phyloP scores from a whole-genome alignment of 2,329 filamentous ascomycete genomes.

The Diaporthe humulicola region DNA sequence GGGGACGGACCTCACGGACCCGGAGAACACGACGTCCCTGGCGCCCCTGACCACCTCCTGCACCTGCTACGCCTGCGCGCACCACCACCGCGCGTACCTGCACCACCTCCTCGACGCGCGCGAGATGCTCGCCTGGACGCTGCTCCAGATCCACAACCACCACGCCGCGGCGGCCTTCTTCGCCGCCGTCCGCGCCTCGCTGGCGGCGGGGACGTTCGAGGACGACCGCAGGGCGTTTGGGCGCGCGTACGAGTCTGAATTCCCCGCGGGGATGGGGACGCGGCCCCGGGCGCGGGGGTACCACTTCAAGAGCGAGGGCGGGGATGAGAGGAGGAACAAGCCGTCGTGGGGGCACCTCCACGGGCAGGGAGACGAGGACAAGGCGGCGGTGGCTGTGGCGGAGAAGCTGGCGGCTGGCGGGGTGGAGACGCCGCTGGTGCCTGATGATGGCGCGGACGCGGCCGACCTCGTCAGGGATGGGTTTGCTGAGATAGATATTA shows the following conservation, averaged over 20 bases:
- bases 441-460: constrained; percentile 60
- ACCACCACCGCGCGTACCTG: constrained; percentile 88
- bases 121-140: constrained; percentile 96
- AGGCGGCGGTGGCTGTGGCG: constrained; percentile 42
- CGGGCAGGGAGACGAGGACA: constrained; percentile 44
- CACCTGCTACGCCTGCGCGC: constrained; percentile 84
- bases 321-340: constrained; percentile 76
- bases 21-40: constrained; percentile 71
- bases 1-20: constrained; percentile 83
- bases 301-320: constrained; percentile 79
- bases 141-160: constrained; percentile 94
- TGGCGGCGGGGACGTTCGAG: constrained; percentile 74
- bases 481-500: constrained; percentile 62
- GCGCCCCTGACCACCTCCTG: constrained; percentile 75
- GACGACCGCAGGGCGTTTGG: constrained; percentile 58
- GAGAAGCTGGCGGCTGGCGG: constrained; percentile 60
- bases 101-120: constrained; percentile 90
- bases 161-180: constrained; percentile 82
- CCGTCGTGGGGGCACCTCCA: constrained; percentile 73
- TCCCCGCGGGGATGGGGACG: constrained; percentile 82
- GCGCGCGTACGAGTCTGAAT: constrained; percentile 73
- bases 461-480: constrained; percentile 67
- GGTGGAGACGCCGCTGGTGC: constrained; percentile 63
- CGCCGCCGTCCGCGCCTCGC: constrained; percentile 73
- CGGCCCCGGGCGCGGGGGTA: constrained; percentile 87